phyloP scores from a whole-genome alignment of 1,139 yeast species.

The Suhomyces maxii region DNA sequence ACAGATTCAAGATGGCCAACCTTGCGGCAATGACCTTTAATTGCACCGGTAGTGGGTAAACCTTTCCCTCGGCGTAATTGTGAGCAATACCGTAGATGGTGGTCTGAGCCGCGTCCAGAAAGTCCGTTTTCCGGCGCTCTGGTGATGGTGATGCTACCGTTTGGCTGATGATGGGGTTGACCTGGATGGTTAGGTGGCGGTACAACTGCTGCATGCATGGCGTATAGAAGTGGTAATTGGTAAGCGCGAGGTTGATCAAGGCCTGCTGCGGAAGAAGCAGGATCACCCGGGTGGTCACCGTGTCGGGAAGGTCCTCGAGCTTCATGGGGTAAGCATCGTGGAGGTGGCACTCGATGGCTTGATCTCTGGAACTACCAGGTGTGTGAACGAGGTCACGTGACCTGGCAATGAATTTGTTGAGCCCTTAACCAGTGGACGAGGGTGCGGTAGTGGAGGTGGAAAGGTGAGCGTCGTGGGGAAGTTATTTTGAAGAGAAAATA shows the following conservation, averaged over 20 bases:
- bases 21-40: conserved; percentile 31
- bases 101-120: conserved; percentile 24
- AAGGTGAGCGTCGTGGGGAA: no score
- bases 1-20: conserved; percentile 25
- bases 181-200: conserved; percentile 26
- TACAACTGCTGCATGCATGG: conserved; percentile 37
- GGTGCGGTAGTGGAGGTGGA: no score
- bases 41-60: conserved; percentile 13
- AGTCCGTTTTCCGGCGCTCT: conserved; percentile 21
- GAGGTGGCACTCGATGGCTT: no score
- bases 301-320: conserved; percentile 17
- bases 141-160: conserved; percentile 4
- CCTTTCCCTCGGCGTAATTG: conserved; percentile 9
- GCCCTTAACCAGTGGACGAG: no score
- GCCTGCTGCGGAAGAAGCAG: conserved; percentile 35
- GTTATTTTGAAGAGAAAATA: no score
- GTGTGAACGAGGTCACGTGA: no score
- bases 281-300: conserved; percentile 20
- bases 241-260: conserved; percentile 34
- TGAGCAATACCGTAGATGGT: conserved; percentile 27
- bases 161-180: conserved; percentile 22
- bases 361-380: no score
- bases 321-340: background rate
- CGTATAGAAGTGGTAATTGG: conserved; percentile 37
- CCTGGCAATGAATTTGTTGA: no score